phyloP scores from a whole-genome alignment of 2,329 filamentous ascomycete genomes.

The Fusarium metavorans region DNA sequence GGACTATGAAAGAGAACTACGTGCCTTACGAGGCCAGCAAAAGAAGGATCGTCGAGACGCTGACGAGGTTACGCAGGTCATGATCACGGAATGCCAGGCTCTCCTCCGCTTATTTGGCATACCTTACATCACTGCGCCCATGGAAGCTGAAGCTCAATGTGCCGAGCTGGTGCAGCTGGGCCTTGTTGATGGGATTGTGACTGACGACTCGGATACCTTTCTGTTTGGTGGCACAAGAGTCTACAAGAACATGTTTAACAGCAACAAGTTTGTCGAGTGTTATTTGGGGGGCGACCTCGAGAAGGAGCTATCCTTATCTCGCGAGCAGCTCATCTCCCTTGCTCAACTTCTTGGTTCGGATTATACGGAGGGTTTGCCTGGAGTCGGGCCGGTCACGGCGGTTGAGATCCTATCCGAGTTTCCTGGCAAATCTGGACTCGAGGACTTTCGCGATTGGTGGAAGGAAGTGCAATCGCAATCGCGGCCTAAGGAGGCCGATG shows the following conservation, averaged over 20 bases:
- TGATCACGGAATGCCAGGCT: conserved; percentile 95
- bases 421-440: conserved; percentile 68
- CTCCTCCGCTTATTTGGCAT: conserved; percentile 91
- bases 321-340: conserved; percentile 88
- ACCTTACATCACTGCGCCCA: conserved; percentile 96
- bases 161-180: conserved; percentile 88
- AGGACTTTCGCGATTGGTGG: conserved; percentile 92
- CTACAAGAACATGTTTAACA: conserved; percentile 99
- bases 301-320: conserved; percentile 86
- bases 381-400: conserved; percentile 93
- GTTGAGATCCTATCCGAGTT: conserved; percentile 96
- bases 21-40: conserved; percentile 89
- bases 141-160: conserved; percentile 99
- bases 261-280: conserved; percentile 97
- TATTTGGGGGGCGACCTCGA: conserved; percentile 88
- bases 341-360: conserved; percentile 93
- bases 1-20: conserved; percentile 89
- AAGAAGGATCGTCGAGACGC: conserved; percentile 96
- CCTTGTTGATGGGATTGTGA: conserved; percentile 96
- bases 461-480: conserved; percentile 75
- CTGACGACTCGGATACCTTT: conserved; percentile 96
- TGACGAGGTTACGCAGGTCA: conserved; percentile 95
- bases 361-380: conserved; percentile 92
- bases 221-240: conserved; percentile 95
- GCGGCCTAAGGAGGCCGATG: conserved; percentile 74